Evolutionary conservation across 129 eudicot genomes (phyloP).

Genomic region (Ambrosia artemisiifolia): DNA sequence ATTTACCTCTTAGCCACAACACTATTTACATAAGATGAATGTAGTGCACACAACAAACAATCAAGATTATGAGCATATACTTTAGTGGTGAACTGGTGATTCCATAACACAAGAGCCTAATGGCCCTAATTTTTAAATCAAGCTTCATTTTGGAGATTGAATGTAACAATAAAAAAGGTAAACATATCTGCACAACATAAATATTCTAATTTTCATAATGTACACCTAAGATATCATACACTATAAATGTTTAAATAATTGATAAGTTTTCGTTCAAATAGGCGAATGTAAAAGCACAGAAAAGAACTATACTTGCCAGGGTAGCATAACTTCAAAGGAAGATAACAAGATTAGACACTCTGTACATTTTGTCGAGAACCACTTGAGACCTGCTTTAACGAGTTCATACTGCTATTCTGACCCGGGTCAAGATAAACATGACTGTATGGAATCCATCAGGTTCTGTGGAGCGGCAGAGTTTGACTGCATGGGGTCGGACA

Average conservation of each 20-base stretch:
- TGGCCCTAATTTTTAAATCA: no score
- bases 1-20: no score
- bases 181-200: no score
- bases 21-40: no score
- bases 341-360: slow-evolving; percentile 21
- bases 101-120: no score
- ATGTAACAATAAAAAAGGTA: no score
- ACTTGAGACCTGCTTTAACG: slow-evolving; percentile 61
- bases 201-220: no score
- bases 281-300: slow-evolving; percentile 3
- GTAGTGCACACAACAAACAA: no score
- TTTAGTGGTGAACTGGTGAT: no score
- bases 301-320: background rate
- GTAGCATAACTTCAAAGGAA: background rate
- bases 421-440: slow-evolving; percentile 60
- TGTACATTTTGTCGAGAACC: slow-evolving; percentile 66
- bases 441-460: slow-evolving; percentile 51
- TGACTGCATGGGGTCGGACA: slow-evolving; percentile 24
- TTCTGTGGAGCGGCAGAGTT: slow-evolving; percentile 55
- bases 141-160: no score
- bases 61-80: no score
- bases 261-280: background rate
- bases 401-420: slow-evolving; percentile 50
- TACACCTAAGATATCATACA: background rate
- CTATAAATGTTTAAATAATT: no score